A percentile compares a stretch with the other conserved stretches of the same genome.
These are phyloP conservation scores for Solanum sejunctum DNA, from an alignment of 257 asterid species.

Conservation along the genomic window DNA sequence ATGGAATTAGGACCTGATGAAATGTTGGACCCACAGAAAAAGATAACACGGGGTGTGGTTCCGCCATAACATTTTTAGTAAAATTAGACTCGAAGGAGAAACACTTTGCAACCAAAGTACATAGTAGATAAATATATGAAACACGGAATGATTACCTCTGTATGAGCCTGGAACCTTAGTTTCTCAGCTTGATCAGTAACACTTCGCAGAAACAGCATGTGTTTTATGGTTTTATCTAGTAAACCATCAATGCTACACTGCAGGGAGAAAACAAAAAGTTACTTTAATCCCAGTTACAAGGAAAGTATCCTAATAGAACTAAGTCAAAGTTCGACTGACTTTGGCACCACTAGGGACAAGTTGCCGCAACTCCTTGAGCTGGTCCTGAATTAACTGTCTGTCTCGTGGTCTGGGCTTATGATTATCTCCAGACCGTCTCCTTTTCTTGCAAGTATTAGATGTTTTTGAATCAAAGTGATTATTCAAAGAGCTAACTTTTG, in stretches of 20 bases:
- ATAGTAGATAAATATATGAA: neutral
- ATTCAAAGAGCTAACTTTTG: constrained; percentile 19
- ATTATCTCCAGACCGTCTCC: constrained; percentile 23
- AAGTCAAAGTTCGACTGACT: constrained; percentile 20
- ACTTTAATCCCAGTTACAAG: constrained; percentile 3
- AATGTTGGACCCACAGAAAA: neutral
- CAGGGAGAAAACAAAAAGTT: constrained; percentile 4
- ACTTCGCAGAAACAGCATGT: constrained; percentile 61
- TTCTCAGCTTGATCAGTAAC: constrained; percentile 66
- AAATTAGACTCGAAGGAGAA: neutral
- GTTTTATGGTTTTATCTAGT: constrained; percentile 78
- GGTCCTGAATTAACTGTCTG: constrained; percentile 87
- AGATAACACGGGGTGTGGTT: neutral
- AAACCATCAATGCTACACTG: constrained; percentile 99
- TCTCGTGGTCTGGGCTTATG: constrained; percentile 78
- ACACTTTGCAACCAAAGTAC: neutral
- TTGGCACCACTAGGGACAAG: constrained; percentile 80
- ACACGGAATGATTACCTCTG: constrained; percentile 29
- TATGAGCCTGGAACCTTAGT: constrained; percentile 32
- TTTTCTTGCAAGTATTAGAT: constrained; percentile 38
- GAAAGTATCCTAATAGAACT: neutral
- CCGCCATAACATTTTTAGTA: neutral
- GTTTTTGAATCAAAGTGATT: constrained; percentile 20
- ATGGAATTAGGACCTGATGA: neutral
- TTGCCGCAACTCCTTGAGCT: constrained; percentile 77